phyloP scores from a whole-genome alignment of 306 rosid species.

The Trichosanthes cucumerina region DNA sequence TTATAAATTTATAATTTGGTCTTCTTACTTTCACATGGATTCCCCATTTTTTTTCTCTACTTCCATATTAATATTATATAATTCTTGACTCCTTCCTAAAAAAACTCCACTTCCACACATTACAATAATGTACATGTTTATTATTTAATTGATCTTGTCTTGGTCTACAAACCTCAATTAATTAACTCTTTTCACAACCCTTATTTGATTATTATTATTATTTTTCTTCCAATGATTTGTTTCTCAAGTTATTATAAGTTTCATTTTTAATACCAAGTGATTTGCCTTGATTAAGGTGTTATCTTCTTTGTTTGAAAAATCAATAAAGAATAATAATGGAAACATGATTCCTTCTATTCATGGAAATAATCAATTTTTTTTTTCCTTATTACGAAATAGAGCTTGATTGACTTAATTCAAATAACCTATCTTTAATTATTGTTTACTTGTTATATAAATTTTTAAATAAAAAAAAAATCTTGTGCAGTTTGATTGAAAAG shows the following conservation, averaged over 20 bases:
- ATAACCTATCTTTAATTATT: not conserved
- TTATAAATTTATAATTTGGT: constrained; percentile 1
- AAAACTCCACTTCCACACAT: not conserved
- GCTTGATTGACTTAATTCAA: not conserved
- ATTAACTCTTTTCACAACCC: not conserved
- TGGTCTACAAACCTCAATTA: not conserved
- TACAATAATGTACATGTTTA: not conserved
- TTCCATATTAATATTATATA: not conserved
- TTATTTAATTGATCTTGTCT: not conserved
- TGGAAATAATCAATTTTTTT: not conserved
- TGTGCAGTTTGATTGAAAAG: not conserved
- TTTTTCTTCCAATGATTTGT: not conserved
- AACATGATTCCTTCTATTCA: not conserved
- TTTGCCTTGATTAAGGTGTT: not conserved
- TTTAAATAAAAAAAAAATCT: not conserved
- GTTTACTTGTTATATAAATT: not conserved
- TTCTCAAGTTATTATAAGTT: not conserved
- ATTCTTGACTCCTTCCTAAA: not conserved
- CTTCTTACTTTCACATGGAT: constrained; percentile 10
- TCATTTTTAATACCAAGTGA: not conserved
- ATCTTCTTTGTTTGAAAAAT: not conserved
- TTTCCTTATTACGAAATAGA: not conserved
- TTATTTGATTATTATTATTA: not conserved
- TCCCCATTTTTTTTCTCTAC: not conserved
- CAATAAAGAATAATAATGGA: not conserved